Base-by-base conservation (phyloP, 1,139 yeast species). In the Pichia sp. region DNA sequence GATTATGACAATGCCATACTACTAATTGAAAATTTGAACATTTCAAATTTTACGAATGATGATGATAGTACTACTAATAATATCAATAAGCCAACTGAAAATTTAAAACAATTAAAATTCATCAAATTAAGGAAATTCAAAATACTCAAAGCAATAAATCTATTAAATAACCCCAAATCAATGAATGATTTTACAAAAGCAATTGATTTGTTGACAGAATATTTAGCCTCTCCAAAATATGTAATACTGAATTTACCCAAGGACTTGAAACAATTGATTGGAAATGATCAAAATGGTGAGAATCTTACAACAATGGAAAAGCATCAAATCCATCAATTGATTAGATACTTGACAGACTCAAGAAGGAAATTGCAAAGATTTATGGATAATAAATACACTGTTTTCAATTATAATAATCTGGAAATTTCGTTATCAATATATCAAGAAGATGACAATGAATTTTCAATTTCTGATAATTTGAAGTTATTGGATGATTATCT, bases 401-500 rank as follows among this genome's bases (percentile, higher is more conserved):
- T 61, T 2, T 66, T 74, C 39, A 60, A 60, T 25, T 77, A 80
- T 80, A 74, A 73, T 46, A 74, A 73, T 1, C 62, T 72, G 11
- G 65, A 68, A 20, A 64, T 77, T 3, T 66, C 70, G 0, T 69
- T 73, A 0, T 60, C 59, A 20, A 73, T 77, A 43, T 66, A 77
- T 39, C 47, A 53, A 22, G 25, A 37, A 12, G 45, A 56, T 32
- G 50, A 53, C 32, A 27, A 46, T 3, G 44, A 50, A n/a, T 50
- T 50, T 25, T 41, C 49, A 2, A 49, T 53, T 18, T 49, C 70
- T 34, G 60, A 66, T 7, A 63, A 68, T 40, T 77, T 85, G 1
- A 65, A 65, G 13, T 66, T 81, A 2, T 77, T 92, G 6, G 98
- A 92, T 59, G 86, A 96, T 0, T 74, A 89, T 0, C 70, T 92